phyloP scores from a whole-genome alignment of 1,284 basidiomycete genomes.

The Cutaneotrichosporon mucoides region DNA sequence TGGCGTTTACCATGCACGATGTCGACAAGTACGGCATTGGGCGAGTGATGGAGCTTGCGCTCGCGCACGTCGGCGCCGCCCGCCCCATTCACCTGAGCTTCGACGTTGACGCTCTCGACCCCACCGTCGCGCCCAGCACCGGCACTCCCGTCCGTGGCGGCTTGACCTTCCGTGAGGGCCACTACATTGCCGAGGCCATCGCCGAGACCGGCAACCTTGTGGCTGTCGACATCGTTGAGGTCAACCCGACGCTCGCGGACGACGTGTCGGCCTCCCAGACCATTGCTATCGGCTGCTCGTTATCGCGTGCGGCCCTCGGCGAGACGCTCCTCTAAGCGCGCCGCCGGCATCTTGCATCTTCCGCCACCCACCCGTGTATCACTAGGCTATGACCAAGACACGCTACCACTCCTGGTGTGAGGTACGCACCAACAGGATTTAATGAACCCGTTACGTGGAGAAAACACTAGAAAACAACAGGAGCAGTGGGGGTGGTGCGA shows the following conservation, averaged over 20 bases:
- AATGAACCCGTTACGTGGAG: slow-evolving; percentile 7
- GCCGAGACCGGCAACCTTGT: slow-evolving; percentile 90
- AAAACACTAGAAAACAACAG: too few species aligned
- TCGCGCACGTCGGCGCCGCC: slow-evolving; percentile 87
- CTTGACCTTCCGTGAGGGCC: slow-evolving; percentile 90
- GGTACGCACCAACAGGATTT: background rate
- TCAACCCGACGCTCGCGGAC: slow-evolving; percentile 77
- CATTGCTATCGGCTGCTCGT: slow-evolving; percentile 87
- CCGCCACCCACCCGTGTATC: background rate
- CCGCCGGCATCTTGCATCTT: background rate
- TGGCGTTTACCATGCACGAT: slow-evolving; percentile 96
- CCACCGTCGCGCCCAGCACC: slow-evolving; percentile 80
- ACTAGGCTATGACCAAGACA: background rate
- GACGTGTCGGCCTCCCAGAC: slow-evolving; percentile 79
- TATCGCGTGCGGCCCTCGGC: slow-evolving; percentile 87
- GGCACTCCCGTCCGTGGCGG: slow-evolving; percentile 76
- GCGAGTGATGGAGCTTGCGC: slow-evolving; percentile 88
- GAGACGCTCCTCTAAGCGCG: slow-evolving; percentile 49
- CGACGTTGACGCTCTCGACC: slow-evolving; percentile 93
- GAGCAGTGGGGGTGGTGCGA: too few species aligned
- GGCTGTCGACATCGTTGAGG: slow-evolving; percentile 91
- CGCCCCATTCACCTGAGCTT: slow-evolving; percentile 92
- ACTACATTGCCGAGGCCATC: slow-evolving; percentile 87
- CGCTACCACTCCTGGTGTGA: background rate
- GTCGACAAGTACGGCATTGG: slow-evolving; percentile 97